A percentile compares a stretch with the other conserved stretches of the same genome.
These are phyloP conservation scores for Collybia mongolica DNA, from an alignment of 768 basidiomycete genomes.

Conservation along the genomic window DNA sequence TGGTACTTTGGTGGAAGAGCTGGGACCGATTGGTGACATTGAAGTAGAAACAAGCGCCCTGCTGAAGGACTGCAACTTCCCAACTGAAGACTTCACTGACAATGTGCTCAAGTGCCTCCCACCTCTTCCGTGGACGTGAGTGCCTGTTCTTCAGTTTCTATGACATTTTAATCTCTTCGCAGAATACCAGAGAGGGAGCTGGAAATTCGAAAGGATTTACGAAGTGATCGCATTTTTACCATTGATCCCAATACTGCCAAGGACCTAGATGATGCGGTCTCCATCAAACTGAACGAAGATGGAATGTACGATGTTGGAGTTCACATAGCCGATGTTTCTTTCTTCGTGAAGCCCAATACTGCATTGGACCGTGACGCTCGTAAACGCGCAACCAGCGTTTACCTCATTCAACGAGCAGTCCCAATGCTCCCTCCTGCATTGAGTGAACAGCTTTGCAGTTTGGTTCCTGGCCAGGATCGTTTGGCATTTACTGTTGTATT, in stretches of 20 bases:
- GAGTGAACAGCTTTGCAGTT: slow-evolving; percentile 90
- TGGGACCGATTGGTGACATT: slow-evolving; percentile 97
- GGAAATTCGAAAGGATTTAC: slow-evolving; percentile 85
- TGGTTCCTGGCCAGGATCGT: slow-evolving; percentile 84
- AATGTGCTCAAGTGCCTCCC: slow-evolving; percentile 94
- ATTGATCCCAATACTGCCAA: slow-evolving; percentile 90
- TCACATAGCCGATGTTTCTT: slow-evolving; percentile 96
- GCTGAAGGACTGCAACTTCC: slow-evolving; percentile 98
- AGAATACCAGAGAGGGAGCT: slow-evolving; percentile 89
- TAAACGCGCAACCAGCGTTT: slow-evolving; percentile 95
- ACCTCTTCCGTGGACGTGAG: slow-evolving; percentile 91
- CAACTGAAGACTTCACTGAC: slow-evolving; percentile 95
- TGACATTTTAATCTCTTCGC: slow-evolving; percentile 9
- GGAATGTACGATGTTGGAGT: slow-evolving; percentile 91
- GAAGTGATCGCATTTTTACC: slow-evolving; percentile 83
- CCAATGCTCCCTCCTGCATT: slow-evolving; percentile 97
- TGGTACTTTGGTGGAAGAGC: slow-evolving; percentile 95
- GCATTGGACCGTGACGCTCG: slow-evolving; percentile 98
- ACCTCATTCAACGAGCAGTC: slow-evolving; percentile 92
- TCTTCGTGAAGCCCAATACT: slow-evolving; percentile 93
- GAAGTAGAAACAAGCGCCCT: slow-evolving; percentile 98
- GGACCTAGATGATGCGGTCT: slow-evolving; percentile 94
- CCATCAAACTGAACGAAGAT: slow-evolving; percentile 85
- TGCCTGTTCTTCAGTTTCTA: slow-evolving; percentile 13
- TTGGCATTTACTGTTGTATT: slow-evolving; percentile 90